Conservation (phyloP, 1,139 yeast genomes). For the Candida pseudoviswanathii region DNA sequence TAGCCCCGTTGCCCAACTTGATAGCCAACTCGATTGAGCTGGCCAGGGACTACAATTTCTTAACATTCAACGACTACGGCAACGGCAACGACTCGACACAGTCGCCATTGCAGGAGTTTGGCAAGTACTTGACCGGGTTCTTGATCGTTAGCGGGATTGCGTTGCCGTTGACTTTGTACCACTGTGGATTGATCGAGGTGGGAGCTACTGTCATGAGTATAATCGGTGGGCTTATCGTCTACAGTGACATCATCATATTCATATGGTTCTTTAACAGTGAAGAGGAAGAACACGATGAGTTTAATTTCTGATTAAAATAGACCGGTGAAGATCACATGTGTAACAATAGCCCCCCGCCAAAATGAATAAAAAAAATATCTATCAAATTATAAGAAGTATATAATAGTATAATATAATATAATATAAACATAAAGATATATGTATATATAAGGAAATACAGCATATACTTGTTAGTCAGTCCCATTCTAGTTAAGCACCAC, state of each 20-base stretch:
- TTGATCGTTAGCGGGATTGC: conserved; percentile 70
- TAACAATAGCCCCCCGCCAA: not conserved
- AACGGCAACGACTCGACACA: conserved; percentile 30
- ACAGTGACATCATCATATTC: conserved; percentile 67
- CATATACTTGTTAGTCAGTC: not conserved
- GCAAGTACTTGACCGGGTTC: conserved; percentile 64
- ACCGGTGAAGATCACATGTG: not conserved
- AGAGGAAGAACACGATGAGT: conserved; percentile 57
- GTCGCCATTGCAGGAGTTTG: conserved; percentile 56
- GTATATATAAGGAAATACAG: conserved; percentile 5
- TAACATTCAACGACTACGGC: conserved; percentile 59
- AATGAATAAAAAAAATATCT: not conserved
- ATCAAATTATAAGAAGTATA: not conserved
- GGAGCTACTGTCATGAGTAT: conserved; percentile 68
- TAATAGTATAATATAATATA: not conserved
- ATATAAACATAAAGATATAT: conserved; percentile 8
- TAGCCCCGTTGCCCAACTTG: conserved; percentile 73
- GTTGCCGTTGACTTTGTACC: conserved; percentile 66
- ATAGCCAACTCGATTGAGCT: conserved; percentile 44
- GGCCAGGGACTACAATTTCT: conserved; percentile 54
- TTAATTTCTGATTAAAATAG: conserved; percentile 34
- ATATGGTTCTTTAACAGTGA: conserved; percentile 67
- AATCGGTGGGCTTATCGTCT: conserved; percentile 71
- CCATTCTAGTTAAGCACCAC: conserved; percentile 53
- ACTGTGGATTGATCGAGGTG: conserved; percentile 55